A percentile compares a stretch with the other conserved stretches of the same genome.
These are phyloP conservation scores for Metroxylon sagu DNA, from an alignment of 176 grass and related monocot genomes.

Conservation along the genomic window DNA sequence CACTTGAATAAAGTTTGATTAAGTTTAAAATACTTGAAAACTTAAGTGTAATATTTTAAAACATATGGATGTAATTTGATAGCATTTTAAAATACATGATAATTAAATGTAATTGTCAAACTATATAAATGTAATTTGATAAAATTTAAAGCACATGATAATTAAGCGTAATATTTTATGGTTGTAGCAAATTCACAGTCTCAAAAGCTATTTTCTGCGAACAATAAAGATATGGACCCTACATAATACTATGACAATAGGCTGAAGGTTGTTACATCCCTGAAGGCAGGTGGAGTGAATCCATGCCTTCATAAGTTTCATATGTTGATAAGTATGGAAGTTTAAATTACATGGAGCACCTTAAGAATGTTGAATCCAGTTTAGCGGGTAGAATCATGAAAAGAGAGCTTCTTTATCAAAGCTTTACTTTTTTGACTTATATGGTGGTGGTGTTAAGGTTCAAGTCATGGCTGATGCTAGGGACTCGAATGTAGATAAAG, in stretches of 20 bases:
- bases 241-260: constrained; percentile 86
- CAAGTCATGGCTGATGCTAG: constrained; percentile 95
- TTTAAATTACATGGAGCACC: constrained; percentile 44
- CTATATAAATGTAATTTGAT: too few relatives aligned
- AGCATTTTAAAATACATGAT: too few relatives aligned
- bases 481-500: constrained; percentile 53
- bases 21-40: too few relatives aligned
- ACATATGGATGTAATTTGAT: too few relatives aligned
- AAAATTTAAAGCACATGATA: too few relatives aligned
- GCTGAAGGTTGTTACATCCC: constrained; percentile 36
- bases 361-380: constrained; percentile 27
- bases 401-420: constrained; percentile 81
- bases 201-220: constrained; percentile 27
- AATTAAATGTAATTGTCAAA: too few relatives aligned
- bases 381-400: constrained; percentile 97
- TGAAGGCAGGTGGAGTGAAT: constrained; percentile 43
- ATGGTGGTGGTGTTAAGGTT: constrained; percentile 61
- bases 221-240: constrained; percentile 92
- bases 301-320: constrained; percentile 79
- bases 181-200: constrained; percentile 12
- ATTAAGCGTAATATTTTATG: not conserved
- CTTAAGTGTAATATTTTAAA: too few relatives aligned
- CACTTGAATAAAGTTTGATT: too few relatives aligned
- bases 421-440: constrained; percentile 85
- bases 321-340: constrained; percentile 54